Evolutionary conservation across 2,329 filamentous ascomycete genomes (phyloP).

Genomic region (Pestalotiopsis sp.): DNA sequence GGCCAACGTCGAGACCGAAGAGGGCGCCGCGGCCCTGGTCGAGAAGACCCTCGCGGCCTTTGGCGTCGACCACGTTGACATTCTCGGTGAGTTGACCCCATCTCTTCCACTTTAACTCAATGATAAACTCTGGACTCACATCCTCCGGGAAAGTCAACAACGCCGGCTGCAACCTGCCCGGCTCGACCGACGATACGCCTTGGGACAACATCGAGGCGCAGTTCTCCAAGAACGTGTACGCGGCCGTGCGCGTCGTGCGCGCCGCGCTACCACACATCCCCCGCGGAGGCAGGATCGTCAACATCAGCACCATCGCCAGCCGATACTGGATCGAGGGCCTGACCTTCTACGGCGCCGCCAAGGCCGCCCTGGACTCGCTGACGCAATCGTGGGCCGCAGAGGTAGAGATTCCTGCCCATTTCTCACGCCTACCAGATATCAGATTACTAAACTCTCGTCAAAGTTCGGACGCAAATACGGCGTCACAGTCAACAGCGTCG

Average conservation of each 20-base stretch:
- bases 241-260: conserved; percentile 26
- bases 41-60: conserved; percentile 23
- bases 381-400: conserved; percentile 17
- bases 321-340: conserved; percentile 16
- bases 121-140: too few relatives aligned
- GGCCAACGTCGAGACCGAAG: conserved; percentile 16
- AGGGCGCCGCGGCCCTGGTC: conserved; percentile 20
- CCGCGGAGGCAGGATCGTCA: conserved; percentile 34
- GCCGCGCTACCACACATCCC: conserved; percentile 30
- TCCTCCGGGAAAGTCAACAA: conserved; percentile 24
- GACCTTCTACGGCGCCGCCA: conserved; percentile 18
- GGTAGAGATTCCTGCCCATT: conserved; percentile 3
- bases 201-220: conserved; percentile 21
- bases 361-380: conserved; percentile 18
- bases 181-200: conserved; percentile 18
- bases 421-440: neutral
- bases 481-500: conserved; percentile 21
- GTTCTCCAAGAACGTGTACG: conserved; percentile 27
- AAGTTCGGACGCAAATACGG: conserved; percentile 20
- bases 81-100: conserved; percentile 24
- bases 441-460: neutral
- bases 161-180: conserved; percentile 17
- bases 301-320: conserved; percentile 30
- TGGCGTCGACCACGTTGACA: conserved; percentile 25
- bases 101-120: too few relatives aligned